Evolutionary conservation across 202 grass and related monocot species (phyloP).

Genomic region (Cymbopogon flexuosus): DNA sequence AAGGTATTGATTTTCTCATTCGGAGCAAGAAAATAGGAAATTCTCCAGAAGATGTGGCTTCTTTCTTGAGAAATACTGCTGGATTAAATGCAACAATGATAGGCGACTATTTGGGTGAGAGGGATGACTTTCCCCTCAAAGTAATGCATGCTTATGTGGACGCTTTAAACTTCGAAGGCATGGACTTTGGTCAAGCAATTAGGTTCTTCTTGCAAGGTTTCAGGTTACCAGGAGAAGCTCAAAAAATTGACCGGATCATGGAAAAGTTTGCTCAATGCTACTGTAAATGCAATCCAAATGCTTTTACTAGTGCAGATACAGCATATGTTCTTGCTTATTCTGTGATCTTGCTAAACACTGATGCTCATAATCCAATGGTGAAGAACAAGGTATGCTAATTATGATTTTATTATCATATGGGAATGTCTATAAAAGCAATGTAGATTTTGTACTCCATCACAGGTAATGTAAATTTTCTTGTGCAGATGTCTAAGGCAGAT

Average conservation of each 20-base stretch:
- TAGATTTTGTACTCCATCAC: not conserved
- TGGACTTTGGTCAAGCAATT: slow-evolving; percentile 94
- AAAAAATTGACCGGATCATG: slow-evolving; percentile 99
- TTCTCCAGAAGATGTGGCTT: slow-evolving; percentile 72
- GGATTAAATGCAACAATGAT: slow-evolving; percentile 88
- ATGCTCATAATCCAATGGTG: slow-evolving; percentile 96
- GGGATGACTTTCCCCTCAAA: slow-evolving; percentile 85
- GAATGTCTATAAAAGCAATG: slow-evolving; percentile 20
- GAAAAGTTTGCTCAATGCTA: slow-evolving; percentile 97
- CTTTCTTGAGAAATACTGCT: slow-evolving; percentile 72
- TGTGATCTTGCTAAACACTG: slow-evolving; percentile 92
- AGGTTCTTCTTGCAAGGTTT: slow-evolving; percentile 92
- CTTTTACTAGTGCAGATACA: slow-evolving; percentile 96
- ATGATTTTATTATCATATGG: slow-evolving; percentile 9
- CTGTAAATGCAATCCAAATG: slow-evolving; percentile 84
- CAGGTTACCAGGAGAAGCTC: slow-evolving; percentile 93
- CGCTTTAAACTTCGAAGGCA: slow-evolving; percentile 67
- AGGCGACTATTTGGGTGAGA: slow-evolving; percentile 94
- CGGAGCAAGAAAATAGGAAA: slow-evolving; percentile 76
- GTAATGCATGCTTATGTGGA: slow-evolving; percentile 99
- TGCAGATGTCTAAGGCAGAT: slow-evolving; percentile 93
- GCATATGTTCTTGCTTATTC: slow-evolving; percentile 99
- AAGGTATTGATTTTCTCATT: slow-evolving; percentile 95
- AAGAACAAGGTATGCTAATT: slow-evolving; percentile 72
- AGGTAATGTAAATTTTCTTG: slow-evolving; percentile 27